Evolutionary conservation across 2,329 filamentous ascomycete species (phyloP).

Genomic region (Apiospora pterosperma): DNA sequence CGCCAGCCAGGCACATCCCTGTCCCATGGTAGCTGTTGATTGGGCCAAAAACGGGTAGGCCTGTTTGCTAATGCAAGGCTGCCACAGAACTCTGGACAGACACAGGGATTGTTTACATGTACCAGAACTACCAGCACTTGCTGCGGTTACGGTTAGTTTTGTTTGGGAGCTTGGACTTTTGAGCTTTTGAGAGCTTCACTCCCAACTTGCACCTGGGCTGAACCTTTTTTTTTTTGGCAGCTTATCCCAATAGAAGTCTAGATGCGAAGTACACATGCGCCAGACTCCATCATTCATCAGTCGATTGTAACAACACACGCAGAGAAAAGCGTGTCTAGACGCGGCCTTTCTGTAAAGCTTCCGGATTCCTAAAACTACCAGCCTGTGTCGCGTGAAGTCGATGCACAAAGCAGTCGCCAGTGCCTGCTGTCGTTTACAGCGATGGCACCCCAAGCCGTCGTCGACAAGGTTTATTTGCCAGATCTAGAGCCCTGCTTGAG

Average conservation of each 20-base stretch:
- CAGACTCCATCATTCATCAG: background rate
- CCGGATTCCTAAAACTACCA: background rate
- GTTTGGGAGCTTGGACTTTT: constrained; percentile 1
- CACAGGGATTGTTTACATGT: constrained; percentile 1
- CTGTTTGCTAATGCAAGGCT: background rate
- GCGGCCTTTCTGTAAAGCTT: background rate
- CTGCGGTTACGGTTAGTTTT: background rate
- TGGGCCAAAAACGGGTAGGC: background rate
- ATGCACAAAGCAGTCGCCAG: constrained; percentile 25
- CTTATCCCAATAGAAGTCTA: background rate
- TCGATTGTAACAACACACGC: background rate
- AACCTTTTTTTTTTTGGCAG: constrained; percentile 1
- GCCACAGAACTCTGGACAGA: background rate
- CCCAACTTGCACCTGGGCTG: background rate
- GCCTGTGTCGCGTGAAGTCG: constrained; percentile 23
- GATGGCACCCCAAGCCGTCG: constrained; percentile 67
- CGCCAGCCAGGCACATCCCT: background rate
- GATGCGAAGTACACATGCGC: background rate
- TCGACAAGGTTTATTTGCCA: constrained; percentile 74
- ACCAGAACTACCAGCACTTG: background rate
- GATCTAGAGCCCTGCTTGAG: constrained; percentile 81
- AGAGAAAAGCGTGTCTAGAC: background rate
- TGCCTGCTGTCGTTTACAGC: constrained; percentile 48
- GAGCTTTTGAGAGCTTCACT: background rate
- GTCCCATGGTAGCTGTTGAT: background rate